Base-by-base conservation (phyloP, 2,329 filamentous ascomycete species). In the Alternaria consortialis region DNA sequence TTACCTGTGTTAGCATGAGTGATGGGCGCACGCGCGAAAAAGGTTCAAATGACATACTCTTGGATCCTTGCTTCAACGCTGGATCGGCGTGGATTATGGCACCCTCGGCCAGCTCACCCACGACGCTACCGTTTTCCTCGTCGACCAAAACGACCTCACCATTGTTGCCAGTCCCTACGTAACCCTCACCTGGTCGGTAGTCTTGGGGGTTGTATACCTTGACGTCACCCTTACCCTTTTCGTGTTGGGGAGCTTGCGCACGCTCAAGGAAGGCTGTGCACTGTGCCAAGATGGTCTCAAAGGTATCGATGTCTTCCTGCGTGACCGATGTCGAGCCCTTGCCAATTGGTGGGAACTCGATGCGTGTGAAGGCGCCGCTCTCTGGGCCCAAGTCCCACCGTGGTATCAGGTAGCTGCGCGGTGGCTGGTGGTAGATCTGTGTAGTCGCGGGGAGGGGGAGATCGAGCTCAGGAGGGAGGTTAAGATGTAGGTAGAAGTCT, bases 211-310 rank as follows among this genome's bases (percentile, higher is more conserved):
- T 94, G 80, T 98, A 98, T 39, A 77, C 63, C 55, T 77, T 76
- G 39, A 72, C 62, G 29, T 67, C 65, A 56, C 68, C 73, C 43
- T 76, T 76, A 64, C 79, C 66, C 55, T 70, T 72, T 42, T 67
- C 67, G 20, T 78, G 69, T 27, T 84, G 89, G 7, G 91, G 88
- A n/a, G 74, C 71, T 40, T 89, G 84, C 9, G 92, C 90, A 44
- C 93, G 88, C 79, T 98, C 94, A 5, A 97, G 86, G 78, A 99
- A 98, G 2, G 94, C 92, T 2, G 94, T 98, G 80, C 94, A 98
- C 80, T 98, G 93, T n/a, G 94, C 94, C 52, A 98, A 85, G 66
- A 98, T 98, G 3, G 94, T 97, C 83, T 98, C 94, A 74, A 97
- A 98, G 0, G 94, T 98, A 76, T 97, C 93, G 42, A 97, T 85